These are phyloP conservation scores for Sphaerosporella brunnea DNA, from an alignment of 495 filamentous ascomycete species.

Conservation along the genomic window DNA sequence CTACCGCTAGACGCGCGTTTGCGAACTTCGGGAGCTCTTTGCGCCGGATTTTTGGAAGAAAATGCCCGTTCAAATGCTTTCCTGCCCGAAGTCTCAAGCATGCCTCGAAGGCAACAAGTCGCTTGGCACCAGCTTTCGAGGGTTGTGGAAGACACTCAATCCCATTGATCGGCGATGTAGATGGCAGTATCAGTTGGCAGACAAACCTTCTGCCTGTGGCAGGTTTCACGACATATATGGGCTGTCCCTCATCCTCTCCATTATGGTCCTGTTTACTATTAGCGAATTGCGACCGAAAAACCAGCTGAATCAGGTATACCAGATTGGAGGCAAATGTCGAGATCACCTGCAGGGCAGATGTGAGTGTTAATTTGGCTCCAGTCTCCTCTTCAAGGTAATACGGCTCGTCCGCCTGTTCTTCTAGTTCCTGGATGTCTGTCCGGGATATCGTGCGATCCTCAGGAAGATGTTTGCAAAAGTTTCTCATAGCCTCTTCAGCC, in stretches of 20 bases:
- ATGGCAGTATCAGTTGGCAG: conserved; percentile 70
- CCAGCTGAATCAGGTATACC: conserved; percentile 27
- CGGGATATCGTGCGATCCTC: conserved; percentile 54
- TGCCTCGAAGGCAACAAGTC: conserved; percentile 74
- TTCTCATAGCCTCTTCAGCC: conserved; percentile 41
- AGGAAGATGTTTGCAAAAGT: conserved; percentile 59
- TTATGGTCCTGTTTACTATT: conserved; percentile 37
- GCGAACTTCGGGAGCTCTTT: conserved; percentile 67
- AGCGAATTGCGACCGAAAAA: conserved; percentile 6
- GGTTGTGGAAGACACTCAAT: conserved; percentile 41
- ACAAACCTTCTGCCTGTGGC: conserved; percentile 40
- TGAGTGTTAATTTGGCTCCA: conserved; percentile 53
- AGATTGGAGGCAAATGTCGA: conserved; percentile 40
- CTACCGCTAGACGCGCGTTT: conserved; percentile 75
- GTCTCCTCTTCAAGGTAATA: conserved; percentile 47
- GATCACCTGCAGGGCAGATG: conserved; percentile 20
- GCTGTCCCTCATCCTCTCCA: conserved; percentile 35
- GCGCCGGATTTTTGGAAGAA: conserved; percentile 48
- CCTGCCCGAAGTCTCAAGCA: conserved; percentile 52
- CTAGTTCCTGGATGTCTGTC: conserved; percentile 28
- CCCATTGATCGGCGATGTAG: conserved; percentile 50
- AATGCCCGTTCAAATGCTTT: conserved; percentile 50
- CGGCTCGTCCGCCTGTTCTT: conserved; percentile 24
- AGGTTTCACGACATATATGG: conserved; percentile 44
- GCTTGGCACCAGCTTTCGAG: conserved; percentile 66